Base-by-base conservation (phyloP, 768 basidiomycete species). In the Pleurotus ostreatus region DNA sequence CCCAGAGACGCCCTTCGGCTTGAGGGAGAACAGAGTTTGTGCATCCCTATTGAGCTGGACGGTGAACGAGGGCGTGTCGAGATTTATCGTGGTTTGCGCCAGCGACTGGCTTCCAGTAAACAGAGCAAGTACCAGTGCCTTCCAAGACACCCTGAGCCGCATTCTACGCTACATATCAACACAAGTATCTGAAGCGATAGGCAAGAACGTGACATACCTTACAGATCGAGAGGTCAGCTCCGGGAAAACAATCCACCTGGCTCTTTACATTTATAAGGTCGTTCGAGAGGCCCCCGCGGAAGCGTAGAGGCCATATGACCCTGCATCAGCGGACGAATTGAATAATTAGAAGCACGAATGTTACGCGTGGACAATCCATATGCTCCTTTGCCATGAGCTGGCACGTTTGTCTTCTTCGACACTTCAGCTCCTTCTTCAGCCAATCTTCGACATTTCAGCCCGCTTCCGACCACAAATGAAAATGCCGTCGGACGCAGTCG, bases 11-110 rank as follows among this genome's bases (percentile, higher is more conserved):
- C 65, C 68, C 25, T 48, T 59, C 9, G 79, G 71, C 44, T 67
- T 72, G 51, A 82, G 63, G n/a, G 80, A 82, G 63, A 79, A 81
- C 4, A 80, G 65, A 0, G 79, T 81, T 64, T 83, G 82, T 1
- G 80, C 82, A 60, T 82, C 81, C 60, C 79, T 81, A 46, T 82
- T 78, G 15, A 82, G 69, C 55, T 77, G 74, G 13, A 79, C 60
- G 9, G 70, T 59, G 64, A 83, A 80, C 5, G 63, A 61, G 1
- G 80, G 68, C 2, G 78, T 77, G 40, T 71, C 74, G 66, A 81
- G 77, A 13, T n/a, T 45, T 13, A 55, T 55, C 11, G 45, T 45
- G 13, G 43, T 23, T 26, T 55, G 43, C n/a, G 54, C 54, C 13
- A 53, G 39, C 2, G 38, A 53, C 23, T 25, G 34, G 37, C 39